Base-by-base conservation (phyloP, 805 yeast species). In the Kodamaea nitidulidarum region DNA sequence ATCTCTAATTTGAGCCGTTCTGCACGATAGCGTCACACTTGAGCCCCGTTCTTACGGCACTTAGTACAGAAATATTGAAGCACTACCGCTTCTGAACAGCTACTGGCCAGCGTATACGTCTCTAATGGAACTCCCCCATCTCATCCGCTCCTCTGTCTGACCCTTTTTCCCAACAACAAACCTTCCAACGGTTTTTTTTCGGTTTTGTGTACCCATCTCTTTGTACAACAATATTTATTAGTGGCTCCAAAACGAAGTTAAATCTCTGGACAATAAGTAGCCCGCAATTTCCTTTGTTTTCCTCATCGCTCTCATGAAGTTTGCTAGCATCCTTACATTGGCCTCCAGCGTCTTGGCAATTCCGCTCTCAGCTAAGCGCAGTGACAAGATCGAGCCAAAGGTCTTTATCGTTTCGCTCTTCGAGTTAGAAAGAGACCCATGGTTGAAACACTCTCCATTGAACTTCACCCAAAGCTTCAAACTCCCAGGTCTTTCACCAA, bases 401-500 rank as follows among this genome's bases (percentile, higher is more conserved):
- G 76, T 71, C 4, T 60, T 80, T 48, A 55, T 80, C 45, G 61
- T 79, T 44, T 74, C 78, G 49, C 71, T 78, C 78, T 80, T 78
- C 56, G 60, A 54, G 42, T 61, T 58, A 16, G 86, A 80, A 54
- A 59, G 69, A 49, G 69, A 61, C 28, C 75, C 76, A 15, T 79
- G 83, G 81, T 58, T 72, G 42, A 57, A 65, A 39, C 9, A 12
- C n/a, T 38, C 41, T 7, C 61, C 67, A 12, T 57, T 71, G 48
- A 68, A 73, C 42, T 71, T 78, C 48, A 62, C 61, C 15, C 61
- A 76, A 56, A 78, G 78, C 58, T 65, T 80, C 48, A 67, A 82
- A 18, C 54, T 80, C 33, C 85, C 86, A n/a, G 85, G 86, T 35
- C 63, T 80, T 39, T 77, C 84, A 12, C 82, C 83, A 20, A 46